Conservation (phyloP, 202 grass and related monocot species). For the Bolboschoenoplectus hybrid region DNA sequence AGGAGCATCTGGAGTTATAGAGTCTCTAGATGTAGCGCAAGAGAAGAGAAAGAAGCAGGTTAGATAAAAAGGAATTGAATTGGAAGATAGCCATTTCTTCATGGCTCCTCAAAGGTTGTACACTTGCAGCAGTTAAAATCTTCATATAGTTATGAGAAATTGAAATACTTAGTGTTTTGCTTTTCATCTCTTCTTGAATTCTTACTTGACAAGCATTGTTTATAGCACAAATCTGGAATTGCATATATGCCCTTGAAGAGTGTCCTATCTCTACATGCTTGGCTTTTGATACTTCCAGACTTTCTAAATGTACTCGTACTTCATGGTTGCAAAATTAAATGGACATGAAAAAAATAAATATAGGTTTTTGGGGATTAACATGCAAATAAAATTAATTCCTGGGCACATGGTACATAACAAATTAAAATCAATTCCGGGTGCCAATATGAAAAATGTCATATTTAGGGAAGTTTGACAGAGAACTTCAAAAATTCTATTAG, state of each 20-base stretch:
- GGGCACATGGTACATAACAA: not conserved
- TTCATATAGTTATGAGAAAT: not conserved
- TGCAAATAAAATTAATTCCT: not conserved
- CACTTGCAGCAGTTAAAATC: not conserved
- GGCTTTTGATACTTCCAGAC: not conserved
- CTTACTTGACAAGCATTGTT: not conserved
- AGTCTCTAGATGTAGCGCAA: conserved; percentile 35
- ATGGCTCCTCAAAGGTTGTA: conserved; percentile 7
- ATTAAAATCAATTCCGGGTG: not conserved
- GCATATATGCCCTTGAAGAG: not conserved
- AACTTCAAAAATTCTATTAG: not conserved
- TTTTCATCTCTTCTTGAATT: not conserved
- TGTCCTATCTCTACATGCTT: not conserved
- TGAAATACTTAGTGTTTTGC: not conserved
- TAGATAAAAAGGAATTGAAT: not conserved
- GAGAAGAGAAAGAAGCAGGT: conserved; percentile 41
- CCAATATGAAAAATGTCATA: not conserved
- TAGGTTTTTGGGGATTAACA: not conserved
- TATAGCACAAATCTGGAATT: not conserved
- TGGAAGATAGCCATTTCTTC: not conserved
- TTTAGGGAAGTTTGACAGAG: not conserved
- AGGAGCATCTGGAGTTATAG: conserved; percentile 42
- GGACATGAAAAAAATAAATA: not conserved
- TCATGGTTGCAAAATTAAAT: not conserved
- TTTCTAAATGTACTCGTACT: not conserved